A percentile compares a stretch with the other conserved stretches of the same genome.
Evolutionary conservation across 495 filamentous ascomycete species (phyloP).

Genomic region (Apiosordaria backusii): DNA sequence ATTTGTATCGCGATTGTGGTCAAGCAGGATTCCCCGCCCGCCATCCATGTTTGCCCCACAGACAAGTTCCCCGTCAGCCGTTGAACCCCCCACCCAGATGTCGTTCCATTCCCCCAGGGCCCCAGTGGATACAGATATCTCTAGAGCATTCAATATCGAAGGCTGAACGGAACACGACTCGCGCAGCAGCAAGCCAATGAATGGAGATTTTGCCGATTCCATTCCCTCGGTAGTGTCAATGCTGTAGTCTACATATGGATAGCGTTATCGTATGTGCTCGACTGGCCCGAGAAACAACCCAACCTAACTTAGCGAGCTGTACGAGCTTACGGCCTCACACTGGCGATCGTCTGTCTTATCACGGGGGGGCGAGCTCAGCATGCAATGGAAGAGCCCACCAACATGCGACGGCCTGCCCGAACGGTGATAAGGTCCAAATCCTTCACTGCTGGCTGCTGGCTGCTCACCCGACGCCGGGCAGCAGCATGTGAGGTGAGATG

Average conservation of each 20-base stretch:
- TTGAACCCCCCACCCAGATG: background rate
- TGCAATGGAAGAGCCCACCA: background rate
- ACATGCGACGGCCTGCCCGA: slow-evolving; percentile 3
- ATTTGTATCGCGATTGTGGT: background rate
- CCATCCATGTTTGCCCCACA: background rate
- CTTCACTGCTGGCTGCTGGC: background rate
- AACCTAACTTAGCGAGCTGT: background rate
- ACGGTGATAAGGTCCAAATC: slow-evolving; percentile 2
- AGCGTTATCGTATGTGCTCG: background rate
- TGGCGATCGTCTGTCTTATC: background rate
- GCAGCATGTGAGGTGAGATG: slow-evolving; percentile 1
- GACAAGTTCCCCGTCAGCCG: background rate
- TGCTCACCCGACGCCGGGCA: background rate
- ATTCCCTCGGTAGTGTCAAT: background rate
- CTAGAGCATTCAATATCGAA: too few species aligned
- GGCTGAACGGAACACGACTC: background rate
- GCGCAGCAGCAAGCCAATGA: background rate
- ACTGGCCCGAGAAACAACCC: too few species aligned
- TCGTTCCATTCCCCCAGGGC: background rate
- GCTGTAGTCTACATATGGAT: background rate
- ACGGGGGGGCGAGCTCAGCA: background rate
- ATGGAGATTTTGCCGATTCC: background rate
- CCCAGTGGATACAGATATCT: background rate
- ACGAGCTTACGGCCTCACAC: background rate
- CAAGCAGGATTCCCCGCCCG: background rate